Conservation (phyloP, 108 stramenopile genomes). For the Mediolabrus comicus region DNA sequence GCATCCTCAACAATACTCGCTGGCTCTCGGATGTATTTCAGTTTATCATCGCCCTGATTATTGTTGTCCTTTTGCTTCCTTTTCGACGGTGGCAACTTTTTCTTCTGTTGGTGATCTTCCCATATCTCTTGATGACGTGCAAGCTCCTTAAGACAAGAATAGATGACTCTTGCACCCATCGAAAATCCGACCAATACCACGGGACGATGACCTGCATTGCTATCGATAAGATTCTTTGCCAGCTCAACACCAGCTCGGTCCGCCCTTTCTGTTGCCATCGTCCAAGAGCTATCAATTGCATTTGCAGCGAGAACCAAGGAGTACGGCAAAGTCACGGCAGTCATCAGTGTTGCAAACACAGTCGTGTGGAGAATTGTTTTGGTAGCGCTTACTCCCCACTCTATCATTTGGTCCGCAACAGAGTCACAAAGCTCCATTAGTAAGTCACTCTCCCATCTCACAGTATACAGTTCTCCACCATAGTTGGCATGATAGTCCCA, state of each 20-base stretch:
- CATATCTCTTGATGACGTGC: slow-evolving; percentile 79
- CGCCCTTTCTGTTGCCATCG: slow-evolving; percentile 85
- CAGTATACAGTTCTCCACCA: slow-evolving; percentile 84
- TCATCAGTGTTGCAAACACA: slow-evolving; percentile 69
- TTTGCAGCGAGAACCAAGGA: slow-evolving; percentile 76
- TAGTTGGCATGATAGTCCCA: slow-evolving; percentile 79
- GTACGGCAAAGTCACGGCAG: slow-evolving; percentile 77
- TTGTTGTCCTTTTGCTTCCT: slow-evolving; percentile 14
- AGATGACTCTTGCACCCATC: slow-evolving; percentile 94
- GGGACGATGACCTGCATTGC: slow-evolving; percentile 85
- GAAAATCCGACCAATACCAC: slow-evolving; percentile 93
- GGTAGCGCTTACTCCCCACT: slow-evolving; percentile 69
- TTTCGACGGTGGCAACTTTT: slow-evolving; percentile 14
- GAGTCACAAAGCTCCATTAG: slow-evolving; percentile 77
- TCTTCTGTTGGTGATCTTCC: slow-evolving; percentile 62
- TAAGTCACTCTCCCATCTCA: slow-evolving; percentile 77
- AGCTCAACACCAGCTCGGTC: slow-evolving; percentile 89
- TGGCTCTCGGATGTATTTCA: slow-evolving; percentile 70
- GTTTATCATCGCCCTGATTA: slow-evolving; percentile 29
- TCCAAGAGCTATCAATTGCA: slow-evolving; percentile 91
- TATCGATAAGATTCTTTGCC: slow-evolving; percentile 82
- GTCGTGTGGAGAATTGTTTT: slow-evolving; percentile 78
- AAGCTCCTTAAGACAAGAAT: slow-evolving; percentile 90
- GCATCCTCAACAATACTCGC: slow-evolving; percentile 91
- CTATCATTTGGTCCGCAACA: slow-evolving; percentile 73